Evolutionary conservation across 208 protist genomes (phyloP).

Genomic region (Leishmania martiniquensis): DNA sequence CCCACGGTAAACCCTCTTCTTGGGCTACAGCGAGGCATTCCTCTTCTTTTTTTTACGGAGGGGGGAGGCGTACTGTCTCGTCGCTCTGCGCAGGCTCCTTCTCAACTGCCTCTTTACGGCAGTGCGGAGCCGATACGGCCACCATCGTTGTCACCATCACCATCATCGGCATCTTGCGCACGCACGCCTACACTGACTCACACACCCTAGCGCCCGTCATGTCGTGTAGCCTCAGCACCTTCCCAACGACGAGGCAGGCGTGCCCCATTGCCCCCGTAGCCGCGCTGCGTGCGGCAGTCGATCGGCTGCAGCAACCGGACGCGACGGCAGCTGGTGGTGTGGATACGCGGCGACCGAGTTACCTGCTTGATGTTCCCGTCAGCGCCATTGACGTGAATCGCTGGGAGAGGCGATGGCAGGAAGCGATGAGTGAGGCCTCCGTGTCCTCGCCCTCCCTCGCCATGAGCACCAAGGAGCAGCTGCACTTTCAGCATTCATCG

Average conservation of each 20-base stretch:
- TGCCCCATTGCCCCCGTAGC: constrained; percentile 9
- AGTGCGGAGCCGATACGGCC: too few species aligned
- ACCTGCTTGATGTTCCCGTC: constrained; percentile 74
- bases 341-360: constrained; percentile 35
- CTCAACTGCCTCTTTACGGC: too few species aligned
- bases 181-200: background rate
- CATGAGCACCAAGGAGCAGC: background rate
- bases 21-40: too few species aligned
- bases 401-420: constrained; percentile 36
- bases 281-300: constrained; percentile 21
- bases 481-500: constrained; percentile 20
- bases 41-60: too few species aligned
- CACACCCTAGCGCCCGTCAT: constrained; percentile 1
- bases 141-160: too few species aligned
- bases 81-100: too few species aligned
- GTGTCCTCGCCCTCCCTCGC: constrained; percentile 1
- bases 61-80: too few species aligned
- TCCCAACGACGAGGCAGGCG: constrained; percentile 25
- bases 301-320: constrained; percentile 29
- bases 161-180: too few species aligned
- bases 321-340: background rate
- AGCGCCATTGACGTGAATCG: constrained; percentile 59
- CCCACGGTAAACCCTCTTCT: too few species aligned
- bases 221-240: constrained; percentile 33
- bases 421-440: constrained; percentile 6